Conservation (phyloP, 345 rosid genomes). For the Populus nigra region DNA sequence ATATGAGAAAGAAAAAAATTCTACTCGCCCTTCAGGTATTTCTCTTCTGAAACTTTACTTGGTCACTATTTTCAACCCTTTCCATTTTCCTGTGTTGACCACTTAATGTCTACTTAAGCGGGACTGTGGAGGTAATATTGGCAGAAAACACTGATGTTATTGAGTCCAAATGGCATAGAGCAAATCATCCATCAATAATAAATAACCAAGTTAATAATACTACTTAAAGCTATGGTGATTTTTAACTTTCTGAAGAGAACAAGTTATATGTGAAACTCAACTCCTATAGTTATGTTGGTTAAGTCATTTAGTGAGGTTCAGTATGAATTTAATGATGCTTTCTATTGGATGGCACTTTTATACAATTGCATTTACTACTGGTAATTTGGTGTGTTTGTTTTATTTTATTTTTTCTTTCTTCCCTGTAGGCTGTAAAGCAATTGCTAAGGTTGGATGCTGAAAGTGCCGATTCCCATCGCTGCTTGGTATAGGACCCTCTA, state of each 20-base stretch:
- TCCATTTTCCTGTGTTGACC: not conserved
- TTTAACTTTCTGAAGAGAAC: not conserved
- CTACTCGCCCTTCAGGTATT: conserved; percentile 92
- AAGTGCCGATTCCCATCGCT: conserved; percentile 81
- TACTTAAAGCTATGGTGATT: not conserved
- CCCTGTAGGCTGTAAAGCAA: conserved; percentile 77
- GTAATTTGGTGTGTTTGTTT: not conserved
- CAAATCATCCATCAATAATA: not conserved
- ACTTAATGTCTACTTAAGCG: not conserved
- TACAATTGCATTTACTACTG: not conserved
- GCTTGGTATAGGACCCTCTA: conserved; percentile 57
- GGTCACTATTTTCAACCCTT: not conserved
- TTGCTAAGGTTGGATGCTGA: conserved; percentile 80
- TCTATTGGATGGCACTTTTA: not conserved
- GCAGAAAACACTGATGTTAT: not conserved
- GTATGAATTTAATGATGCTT: not conserved
- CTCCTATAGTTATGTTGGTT: not conserved
- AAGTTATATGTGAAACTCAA: not conserved
- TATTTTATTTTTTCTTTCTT: not conserved
- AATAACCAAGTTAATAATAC: not conserved
- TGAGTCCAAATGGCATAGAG: not conserved
- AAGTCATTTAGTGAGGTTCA: not conserved
- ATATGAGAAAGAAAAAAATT: conserved; percentile 87
- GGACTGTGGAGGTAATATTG: not conserved
- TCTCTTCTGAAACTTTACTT: not conserved